Conservation (phyloP, 2,329 filamentous ascomycete species). For the Monilinia laxa region DNA sequence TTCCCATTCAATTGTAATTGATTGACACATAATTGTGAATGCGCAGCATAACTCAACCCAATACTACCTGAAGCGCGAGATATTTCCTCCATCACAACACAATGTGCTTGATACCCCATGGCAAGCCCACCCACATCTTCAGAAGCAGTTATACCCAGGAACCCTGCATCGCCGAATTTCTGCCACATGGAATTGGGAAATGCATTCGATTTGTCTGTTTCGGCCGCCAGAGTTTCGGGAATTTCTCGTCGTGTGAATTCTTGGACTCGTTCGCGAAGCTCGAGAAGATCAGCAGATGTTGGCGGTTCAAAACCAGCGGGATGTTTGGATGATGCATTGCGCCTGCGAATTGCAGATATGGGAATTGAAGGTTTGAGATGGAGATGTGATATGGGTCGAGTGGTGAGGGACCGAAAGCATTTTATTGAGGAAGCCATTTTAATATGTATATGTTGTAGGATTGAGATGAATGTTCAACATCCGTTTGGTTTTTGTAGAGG, state of each 20-base stretch:
- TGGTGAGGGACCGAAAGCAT: slow-evolving; percentile 31
- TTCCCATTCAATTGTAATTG: slow-evolving; percentile 90
- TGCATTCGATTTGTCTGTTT: slow-evolving; percentile 80
- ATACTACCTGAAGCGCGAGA: slow-evolving; percentile 82
- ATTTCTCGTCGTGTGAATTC: slow-evolving; percentile 91
- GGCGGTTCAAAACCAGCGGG: slow-evolving; percentile 61
- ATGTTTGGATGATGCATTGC: slow-evolving; percentile 66
- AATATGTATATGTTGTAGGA: background rate
- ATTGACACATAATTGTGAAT: slow-evolving; percentile 95
- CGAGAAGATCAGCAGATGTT: slow-evolving; percentile 50
- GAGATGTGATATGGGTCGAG: slow-evolving; percentile 35
- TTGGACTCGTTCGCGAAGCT: slow-evolving; percentile 53
- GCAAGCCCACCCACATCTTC: slow-evolving; percentile 86
- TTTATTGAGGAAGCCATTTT: slow-evolving; percentile 35
- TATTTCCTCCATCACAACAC: slow-evolving; percentile 91
- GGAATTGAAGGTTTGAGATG: slow-evolving; percentile 25
- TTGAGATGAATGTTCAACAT: background rate
- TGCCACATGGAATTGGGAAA: slow-evolving; percentile 92
- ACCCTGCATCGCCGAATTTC: slow-evolving; percentile 87
- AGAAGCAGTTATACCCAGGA: slow-evolving; percentile 90
- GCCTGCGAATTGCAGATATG: slow-evolving; percentile 41
- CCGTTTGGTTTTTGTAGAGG: slow-evolving; percentile 4
- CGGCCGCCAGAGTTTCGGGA: slow-evolving; percentile 74
- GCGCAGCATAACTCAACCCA: slow-evolving; percentile 89
- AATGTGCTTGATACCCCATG: slow-evolving; percentile 96